Evolutionary conservation across 345 rosid species (phyloP).

Genomic region (Theobroma cacao): DNA sequence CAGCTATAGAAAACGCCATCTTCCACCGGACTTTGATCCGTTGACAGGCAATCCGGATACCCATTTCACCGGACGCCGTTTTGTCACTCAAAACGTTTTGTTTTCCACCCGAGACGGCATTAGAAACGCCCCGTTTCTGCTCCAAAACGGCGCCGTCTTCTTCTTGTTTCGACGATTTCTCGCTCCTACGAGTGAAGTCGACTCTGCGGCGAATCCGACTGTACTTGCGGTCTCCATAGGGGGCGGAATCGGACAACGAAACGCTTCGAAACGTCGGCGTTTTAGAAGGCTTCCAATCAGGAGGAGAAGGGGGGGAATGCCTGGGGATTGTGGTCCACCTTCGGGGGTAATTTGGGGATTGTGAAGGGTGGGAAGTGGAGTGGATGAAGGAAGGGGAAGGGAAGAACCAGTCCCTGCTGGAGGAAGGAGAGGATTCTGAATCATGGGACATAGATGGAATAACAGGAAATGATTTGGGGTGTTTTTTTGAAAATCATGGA

Average conservation of each 20-base stretch:
- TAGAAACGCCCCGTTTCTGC: conserved; percentile 11
- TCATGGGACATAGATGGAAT: conserved; percentile 36
- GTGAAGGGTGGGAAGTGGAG: conserved; percentile 18
- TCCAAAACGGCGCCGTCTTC: conserved; percentile 9
- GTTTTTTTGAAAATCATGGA: conserved; percentile 20
- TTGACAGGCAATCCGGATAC: conserved; percentile 17
- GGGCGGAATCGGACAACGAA: conserved; percentile 16
- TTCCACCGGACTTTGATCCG: conserved; percentile 40
- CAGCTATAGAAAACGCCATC: conserved; percentile 40
- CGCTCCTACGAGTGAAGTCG: conserved; percentile 18
- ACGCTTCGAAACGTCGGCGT: conserved; percentile 23
- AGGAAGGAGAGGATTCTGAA: conserved; percentile 27
- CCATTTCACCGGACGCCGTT: conserved; percentile 1
- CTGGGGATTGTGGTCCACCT: conserved; percentile 39
- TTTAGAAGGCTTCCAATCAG: conserved; percentile 17
- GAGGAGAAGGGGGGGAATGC: conserved; percentile 22
- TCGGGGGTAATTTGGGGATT: conserved; percentile 31
- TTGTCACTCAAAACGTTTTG: conserved; percentile 19
- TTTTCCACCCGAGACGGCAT: conserved; percentile 9
- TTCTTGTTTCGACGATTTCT: conserved; percentile 16
- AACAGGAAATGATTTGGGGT: conserved; percentile 3
- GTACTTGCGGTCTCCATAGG: conserved; percentile 24
- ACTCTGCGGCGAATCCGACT: conserved; percentile 35
- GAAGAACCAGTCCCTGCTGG: conserved; percentile 66
- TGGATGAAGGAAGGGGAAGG: conserved; percentile 56